These are phyloP conservation scores for Rhododendron griersonianum DNA, from an alignment of 148 eudicot species.

Conservation along the genomic window DNA sequence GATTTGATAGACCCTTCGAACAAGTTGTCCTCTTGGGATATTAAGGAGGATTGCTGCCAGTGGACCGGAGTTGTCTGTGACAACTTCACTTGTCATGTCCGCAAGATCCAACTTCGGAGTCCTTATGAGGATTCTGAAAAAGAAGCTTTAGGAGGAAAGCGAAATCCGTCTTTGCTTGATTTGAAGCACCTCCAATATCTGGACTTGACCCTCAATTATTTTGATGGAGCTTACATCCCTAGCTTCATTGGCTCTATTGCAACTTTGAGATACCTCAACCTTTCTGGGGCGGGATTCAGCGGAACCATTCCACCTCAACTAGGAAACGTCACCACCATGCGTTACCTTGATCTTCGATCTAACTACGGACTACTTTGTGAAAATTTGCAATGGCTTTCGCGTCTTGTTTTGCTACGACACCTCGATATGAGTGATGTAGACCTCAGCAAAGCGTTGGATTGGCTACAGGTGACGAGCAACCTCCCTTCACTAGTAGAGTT, in stretches of 20 bases:
- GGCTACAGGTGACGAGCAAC: background rate
- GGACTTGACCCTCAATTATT: too few species aligned
- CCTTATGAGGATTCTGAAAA: background rate
- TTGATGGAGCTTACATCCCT: too few species aligned
- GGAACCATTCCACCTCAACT: conserved; percentile 11
- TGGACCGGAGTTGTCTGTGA: background rate
- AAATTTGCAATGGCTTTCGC: conserved; percentile 1
- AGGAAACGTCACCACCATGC: conserved; percentile 8
- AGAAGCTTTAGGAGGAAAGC: too few species aligned
- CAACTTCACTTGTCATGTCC: background rate
- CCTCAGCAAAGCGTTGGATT: background rate
- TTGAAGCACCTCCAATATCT: too few species aligned
- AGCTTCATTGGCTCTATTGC: too few species aligned
- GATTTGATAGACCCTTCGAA: background rate
- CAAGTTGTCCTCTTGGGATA: background rate
- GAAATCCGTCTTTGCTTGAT: too few species aligned
- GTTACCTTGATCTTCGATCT: background rate
- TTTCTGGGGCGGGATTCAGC: background rate
- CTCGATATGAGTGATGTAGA: background rate
- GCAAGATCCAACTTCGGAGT: background rate
- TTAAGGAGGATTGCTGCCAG: background rate
- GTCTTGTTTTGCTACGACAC: background rate
- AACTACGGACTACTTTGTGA: background rate
- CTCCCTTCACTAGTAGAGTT: background rate
- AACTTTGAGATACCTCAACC: conserved; percentile 18